Evolutionary conservation across 257 asterid species (phyloP), one percentile per base, ranked within the genome.

Genomic region (Catharanthus roseus): DNA sequence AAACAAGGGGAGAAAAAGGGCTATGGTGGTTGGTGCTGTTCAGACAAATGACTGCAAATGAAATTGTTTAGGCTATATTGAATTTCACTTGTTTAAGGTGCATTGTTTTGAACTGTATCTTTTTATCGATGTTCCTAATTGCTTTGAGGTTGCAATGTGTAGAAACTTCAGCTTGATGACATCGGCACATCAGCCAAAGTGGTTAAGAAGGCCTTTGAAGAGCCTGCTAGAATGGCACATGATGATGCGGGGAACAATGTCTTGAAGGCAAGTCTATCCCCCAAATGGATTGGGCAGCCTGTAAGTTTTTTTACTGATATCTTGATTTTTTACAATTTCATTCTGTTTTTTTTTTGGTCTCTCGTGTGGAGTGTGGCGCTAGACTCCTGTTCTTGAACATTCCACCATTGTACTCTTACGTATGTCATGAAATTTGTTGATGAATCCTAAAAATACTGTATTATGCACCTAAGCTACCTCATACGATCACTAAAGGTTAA

Each of bases 161-260:
- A 73, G 86, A 78, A 86, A 79, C 81, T 83, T 80, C 85, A 88
- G 81, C 82, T 84, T 49, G 54, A 78, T 77, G 85, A 77, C 72
- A 66, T 72, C 73, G 79, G 75, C 68, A 74, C 71, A 71, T 76
- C 83, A 15, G 58, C 83, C 70, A 75, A 76, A 73, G 74, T 51
- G 77, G 84, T 78, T 54, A 80, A 75, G 74, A 71, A 74, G 65
- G 78, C 57, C n/a, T 10, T 66, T 74, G 74, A 53, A 63, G 71
- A 28, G 68, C 73, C 81, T 69, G 76, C 75, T 65, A 36, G 71
- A 42, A 75, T 60, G 44, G 63, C 60, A 72, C 79, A 77, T 73
- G 66, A 68, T 28, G 82, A 75, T 70, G 67, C 73, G 53, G 76
- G 63, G 69, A 72, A 69, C 54, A 65, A 78, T 57, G 65, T 44